Percentiles rank a stretch among this genome's conserved stretches.
Evolutionary conservation across 1,284 basidiomycete species (phyloP).

Genomic region (Trichosporon asahii): DNA sequence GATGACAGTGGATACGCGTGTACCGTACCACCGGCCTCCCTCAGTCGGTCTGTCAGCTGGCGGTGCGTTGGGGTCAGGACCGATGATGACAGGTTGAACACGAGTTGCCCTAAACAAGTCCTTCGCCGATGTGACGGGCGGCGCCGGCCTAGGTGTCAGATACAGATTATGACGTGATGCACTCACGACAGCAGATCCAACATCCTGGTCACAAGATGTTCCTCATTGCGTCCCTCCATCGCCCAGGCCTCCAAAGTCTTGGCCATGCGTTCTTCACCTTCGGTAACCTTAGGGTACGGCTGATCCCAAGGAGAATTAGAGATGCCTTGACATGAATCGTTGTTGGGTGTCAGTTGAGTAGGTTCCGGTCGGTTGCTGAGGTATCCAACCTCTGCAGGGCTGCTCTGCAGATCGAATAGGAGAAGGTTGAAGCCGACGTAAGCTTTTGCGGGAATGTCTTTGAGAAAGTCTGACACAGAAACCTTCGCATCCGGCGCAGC

Average conservation of each 20-base stretch:
- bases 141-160: conserved; percentile 14
- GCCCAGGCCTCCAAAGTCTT: conserved; percentile 29
- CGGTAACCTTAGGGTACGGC: conserved; percentile 46
- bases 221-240: conserved; percentile 15
- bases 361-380: conserved; percentile 40
- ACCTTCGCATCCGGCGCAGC: conserved; percentile 18
- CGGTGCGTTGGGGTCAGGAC: conserved; percentile 13
- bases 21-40: conserved; percentile 42
- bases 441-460: too few species aligned
- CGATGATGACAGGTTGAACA: conserved; percentile 32
- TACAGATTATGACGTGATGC: not conserved
- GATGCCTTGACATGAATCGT: conserved; percentile 28
- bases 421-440: conserved; percentile 51
- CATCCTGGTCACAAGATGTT: conserved; percentile 36
- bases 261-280: conserved; percentile 36
- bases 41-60: not conserved
- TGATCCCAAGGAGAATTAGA: conserved; percentile 40
- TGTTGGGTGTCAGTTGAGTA: conserved; percentile 13
- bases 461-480: conserved; percentile 29
- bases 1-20: conserved; percentile 45
- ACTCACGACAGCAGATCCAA: conserved; percentile 43
- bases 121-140: not conserved
- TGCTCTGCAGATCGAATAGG: conserved; percentile 33
- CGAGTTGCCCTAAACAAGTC: conserved; percentile 32
- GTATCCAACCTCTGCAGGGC: conserved; percentile 35